Base-by-base conservation (phyloP, 768 basidiomycete species). In the Boletus subparvulus region DNA sequence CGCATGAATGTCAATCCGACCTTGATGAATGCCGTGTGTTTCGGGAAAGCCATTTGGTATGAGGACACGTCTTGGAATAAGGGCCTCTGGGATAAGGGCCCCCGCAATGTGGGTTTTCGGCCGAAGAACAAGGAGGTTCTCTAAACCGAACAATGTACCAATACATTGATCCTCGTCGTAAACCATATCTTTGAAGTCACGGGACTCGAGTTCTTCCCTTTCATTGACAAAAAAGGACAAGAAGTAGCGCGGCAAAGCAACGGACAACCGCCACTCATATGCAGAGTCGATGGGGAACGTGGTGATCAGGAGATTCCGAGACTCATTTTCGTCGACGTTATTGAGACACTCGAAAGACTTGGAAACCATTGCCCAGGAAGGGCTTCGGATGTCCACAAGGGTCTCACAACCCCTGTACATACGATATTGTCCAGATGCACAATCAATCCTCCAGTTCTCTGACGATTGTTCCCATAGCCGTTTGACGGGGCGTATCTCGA, bases 121-220 rank as follows among this genome's bases (percentile, higher is more conserved):
- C 12, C 26, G 44, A 28, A 43, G 16, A 8, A 80, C 67, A 40
- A 77, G 73, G 43, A 65, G 72, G 30, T 54, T 68, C 8, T 37
- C 35, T 40, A 82, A 58, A 11, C 81, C 81, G 41, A 77, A 65
- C 60, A 82, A 65, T 2, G 78, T 71, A 1, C 75, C 77, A 11
- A 65, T 58, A 0, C 66, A 75, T 54, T 80, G 80, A 35, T 66
- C 40, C 6, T 50, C 11, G 40, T 79, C 76, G 12, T 78, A 62
- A 17, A 75, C 61, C 69, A 77, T 78, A n/a, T 64, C 65, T 5
- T 68, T 69, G 45, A 77, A 65, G 46, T 77, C 77, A 11, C 48
- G 55, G 24, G 73, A 78, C 54, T 79, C 71, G 8, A 81, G 60
- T 8, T 65, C 55, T 26, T 59, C 56, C 1, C 32, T 4, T 0